Conservation (phyloP, 2,329 filamentous ascomycete genomes). For the Hypoxylon sp. region DNA sequence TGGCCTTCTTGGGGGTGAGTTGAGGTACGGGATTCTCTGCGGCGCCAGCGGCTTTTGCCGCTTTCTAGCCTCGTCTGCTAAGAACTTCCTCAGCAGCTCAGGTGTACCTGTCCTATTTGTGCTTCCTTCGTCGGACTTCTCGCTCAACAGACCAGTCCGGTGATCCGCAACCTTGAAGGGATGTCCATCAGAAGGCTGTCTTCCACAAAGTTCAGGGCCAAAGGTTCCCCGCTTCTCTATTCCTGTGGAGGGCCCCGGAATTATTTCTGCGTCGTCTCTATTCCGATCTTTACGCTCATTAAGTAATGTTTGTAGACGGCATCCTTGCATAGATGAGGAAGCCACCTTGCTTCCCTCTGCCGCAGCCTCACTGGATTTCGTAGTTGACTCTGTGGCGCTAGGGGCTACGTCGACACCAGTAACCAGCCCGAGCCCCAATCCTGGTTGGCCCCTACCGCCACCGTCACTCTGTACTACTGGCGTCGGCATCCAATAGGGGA, state of each 20-base stretch:
- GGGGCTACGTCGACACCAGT: not conserved
- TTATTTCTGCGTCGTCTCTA: not conserved
- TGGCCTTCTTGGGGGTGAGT: constrained; percentile 13
- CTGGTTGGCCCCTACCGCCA: not conserved
- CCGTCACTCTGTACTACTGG: not conserved
- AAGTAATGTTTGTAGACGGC: not conserved
- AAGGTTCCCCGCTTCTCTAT: not conserved
- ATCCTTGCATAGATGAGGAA: not conserved
- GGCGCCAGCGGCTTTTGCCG: constrained; percentile 16
- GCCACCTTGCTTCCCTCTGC: not conserved
- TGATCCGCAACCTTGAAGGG: not conserved
- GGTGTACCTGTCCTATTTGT: constrained; percentile 4
- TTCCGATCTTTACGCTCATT: not conserved
- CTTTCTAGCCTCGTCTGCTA: constrained; percentile 24
- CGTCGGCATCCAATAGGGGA: constrained; percentile 1
- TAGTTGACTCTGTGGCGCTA: not conserved
- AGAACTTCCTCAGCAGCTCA: not conserved
- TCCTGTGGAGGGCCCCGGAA: not conserved
- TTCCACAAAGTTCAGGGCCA: not conserved
- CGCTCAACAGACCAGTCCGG: not conserved
- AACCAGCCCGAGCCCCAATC: not conserved
- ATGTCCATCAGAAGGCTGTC: not conserved
- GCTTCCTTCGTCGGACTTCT: not conserved
- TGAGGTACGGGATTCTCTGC: constrained; percentile 9
- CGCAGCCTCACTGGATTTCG: not conserved